Evolutionary conservation across 2,329 filamentous ascomycete genomes (phyloP).

Genomic region (Talaromyces albobiverticillius): DNA sequence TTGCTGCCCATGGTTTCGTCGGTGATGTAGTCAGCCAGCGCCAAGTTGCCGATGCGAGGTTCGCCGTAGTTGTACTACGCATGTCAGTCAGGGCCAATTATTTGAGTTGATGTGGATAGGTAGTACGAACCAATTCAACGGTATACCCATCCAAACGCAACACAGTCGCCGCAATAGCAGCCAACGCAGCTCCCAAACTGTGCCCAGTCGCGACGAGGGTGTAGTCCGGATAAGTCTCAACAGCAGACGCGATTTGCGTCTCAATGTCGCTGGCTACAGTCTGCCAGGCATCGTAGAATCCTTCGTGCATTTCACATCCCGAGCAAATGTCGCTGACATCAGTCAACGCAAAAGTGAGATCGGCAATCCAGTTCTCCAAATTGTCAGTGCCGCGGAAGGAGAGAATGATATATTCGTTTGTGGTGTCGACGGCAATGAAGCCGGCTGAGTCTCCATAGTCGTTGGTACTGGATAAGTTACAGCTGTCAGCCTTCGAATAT

Average conservation of each 20-base stretch:
- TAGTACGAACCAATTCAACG: constrained; percentile 38
- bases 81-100: not conserved
- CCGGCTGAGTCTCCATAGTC: constrained; percentile 42
- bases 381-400: constrained; percentile 33
- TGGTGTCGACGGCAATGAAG: constrained; percentile 48
- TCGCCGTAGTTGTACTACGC: constrained; percentile 41
- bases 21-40: constrained; percentile 38
- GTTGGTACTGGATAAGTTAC: not conserved
- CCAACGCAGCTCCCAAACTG: constrained; percentile 49
- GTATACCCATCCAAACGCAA: constrained; percentile 37
- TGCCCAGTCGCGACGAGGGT: constrained; percentile 46
- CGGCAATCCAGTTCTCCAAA: constrained; percentile 28
- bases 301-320: constrained; percentile 39
- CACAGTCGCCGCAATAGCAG: constrained; percentile 43
- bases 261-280: constrained; percentile 30
- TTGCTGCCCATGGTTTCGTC: constrained; percentile 26
- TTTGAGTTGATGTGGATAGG: no score
- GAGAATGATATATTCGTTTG: constrained; percentile 38
- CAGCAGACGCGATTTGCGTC: constrained; percentile 32
- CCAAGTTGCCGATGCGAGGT: constrained; percentile 40
- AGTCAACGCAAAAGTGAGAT: constrained; percentile 25
- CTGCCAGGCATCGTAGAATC: constrained; percentile 47
- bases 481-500: not conserved
- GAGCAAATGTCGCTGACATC: constrained; percentile 37
- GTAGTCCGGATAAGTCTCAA: constrained; percentile 39